Base-by-base conservation (phyloP, 2,329 filamentous ascomycete species). In the Colletotrichum euphorbiae region DNA sequence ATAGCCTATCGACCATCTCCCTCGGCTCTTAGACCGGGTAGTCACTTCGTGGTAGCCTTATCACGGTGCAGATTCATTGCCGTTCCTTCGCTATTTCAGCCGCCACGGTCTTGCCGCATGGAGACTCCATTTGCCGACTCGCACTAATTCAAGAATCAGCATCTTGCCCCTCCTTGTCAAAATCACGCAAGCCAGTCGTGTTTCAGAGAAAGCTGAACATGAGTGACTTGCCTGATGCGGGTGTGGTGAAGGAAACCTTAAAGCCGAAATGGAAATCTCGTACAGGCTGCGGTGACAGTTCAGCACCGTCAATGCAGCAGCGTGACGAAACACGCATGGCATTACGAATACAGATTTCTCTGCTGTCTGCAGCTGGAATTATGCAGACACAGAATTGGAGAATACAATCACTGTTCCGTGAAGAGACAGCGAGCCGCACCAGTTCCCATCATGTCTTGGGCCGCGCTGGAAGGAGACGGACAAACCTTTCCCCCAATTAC, bases 251-350 rank as follows among this genome's bases (percentile, higher is more conserved):
- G 36, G 19, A 24, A 56, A 56, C 36, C 54, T 24, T 38, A 19
- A n/a, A 43, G 36, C 38, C 54, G 54, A 33, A 56, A 56, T 21
- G 28, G 54, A 17, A 15, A 51, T 51, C 24, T 17, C 54, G 31
- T 56, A 36, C 54, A 43, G 36, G 38, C 15, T 56, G 15, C 52
- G 42, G 38, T 13, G 38, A 40, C 52, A 43, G 38, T 42, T 56
- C 38, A 42, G 6, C 54, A n/a, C 38, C 17, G 24, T 24, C 21
- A 19, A 5, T 36, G 36, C 52, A 57, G 38, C 17, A 31, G 28
- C 21, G 17, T 13, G 36, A 38, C n/a, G 36, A 9, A n/a, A 15
- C 6, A 9, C 0, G 36, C 36, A 11, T 24, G 4, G 38, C 21
- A 28, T 17, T 36, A 43, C 38, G 45, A 57, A 43, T 57, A 24